Evolutionary conservation across 331 rosid species (phyloP), one percentile per base, ranked within the genome.

Genomic region (Acacia pycnantha): DNA sequence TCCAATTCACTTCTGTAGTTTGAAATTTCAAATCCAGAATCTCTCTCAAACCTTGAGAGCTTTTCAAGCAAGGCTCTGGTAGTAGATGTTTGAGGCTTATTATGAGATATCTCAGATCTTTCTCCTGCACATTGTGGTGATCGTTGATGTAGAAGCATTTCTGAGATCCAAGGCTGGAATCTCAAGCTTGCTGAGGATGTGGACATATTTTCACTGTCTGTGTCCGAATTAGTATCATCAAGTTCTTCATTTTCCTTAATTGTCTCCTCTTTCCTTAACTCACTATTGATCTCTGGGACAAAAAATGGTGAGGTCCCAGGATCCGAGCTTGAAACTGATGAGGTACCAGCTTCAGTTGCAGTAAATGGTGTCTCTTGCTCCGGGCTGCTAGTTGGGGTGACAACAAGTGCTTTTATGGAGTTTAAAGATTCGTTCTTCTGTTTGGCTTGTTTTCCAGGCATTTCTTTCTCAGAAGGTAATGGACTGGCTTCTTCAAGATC

Each of bases 371-470:
- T 92, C 71, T 88, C 98, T 65, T 91, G 80, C 85, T 96, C 99
- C 0, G 99, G 99, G 84, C 99, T 96, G 79, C 99, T 96, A 58
- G 86, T 89, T 75, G 99, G 99, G 51, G 99, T 96, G 81, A 92
- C 95, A 62, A 82, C 91, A 1, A 81, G 92, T 72, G 90, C 98
- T 61, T 87, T 91, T 12, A 85, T 78, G 61, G 96, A 80, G 75
- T 74, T 83, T 37, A 82, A 81, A 77, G 93, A 85, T 73, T 84
- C 88, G 29, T 44, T 88, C 84, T 86, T 88, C 82, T 83, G 91
- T 59, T 87, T 86, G 47, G 87, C 22, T 68, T 79, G 87, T 61
- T 85, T 89, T 76, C 84, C 91, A n/a, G 90, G 71, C 66, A 81
- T 78, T 54, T 81, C 92, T 80, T 64, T 80, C 76, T 87, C 92